phyloP scores from a whole-genome alignment of 441 rosid genomes.

The Pelargonium citronellum region DNA sequence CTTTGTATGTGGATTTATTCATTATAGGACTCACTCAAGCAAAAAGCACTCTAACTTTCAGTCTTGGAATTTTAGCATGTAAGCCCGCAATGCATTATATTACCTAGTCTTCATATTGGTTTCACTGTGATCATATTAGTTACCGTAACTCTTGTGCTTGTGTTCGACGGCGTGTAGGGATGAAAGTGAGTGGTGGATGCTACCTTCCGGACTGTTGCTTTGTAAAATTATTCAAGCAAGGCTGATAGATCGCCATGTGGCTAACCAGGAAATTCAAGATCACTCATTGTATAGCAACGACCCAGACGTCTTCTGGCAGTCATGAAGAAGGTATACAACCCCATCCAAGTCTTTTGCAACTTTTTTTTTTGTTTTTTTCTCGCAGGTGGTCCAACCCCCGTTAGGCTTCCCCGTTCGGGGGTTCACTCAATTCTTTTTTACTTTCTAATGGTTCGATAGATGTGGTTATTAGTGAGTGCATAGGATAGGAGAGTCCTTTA shows the following conservation, averaged over 20 bases:
- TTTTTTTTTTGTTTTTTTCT: background rate
- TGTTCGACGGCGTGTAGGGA: conserved; percentile 55
- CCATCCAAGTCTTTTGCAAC: background rate
- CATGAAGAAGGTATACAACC: conserved; percentile 38
- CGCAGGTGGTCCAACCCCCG: background rate
- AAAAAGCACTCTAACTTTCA: conserved; percentile 62
- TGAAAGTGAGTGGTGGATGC: conserved; percentile 99
- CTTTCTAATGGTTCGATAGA: background rate
- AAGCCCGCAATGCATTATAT: background rate
- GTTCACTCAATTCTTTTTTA: background rate
- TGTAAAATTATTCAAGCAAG: conserved; percentile 92
- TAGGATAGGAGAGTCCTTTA: background rate
- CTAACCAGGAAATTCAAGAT: conserved; percentile 97
- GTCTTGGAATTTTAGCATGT: conserved; percentile 99
- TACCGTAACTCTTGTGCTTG: background rate
- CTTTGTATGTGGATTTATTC: conserved; percentile 84
- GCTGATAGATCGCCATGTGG: conserved; percentile 90
- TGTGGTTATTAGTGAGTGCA: background rate
- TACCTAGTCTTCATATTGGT: background rate
- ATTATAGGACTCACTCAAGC: conserved; percentile 56
- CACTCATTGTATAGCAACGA: conserved; percentile 90
- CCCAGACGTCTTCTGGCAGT: conserved; percentile 94
- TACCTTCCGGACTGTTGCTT: conserved; percentile 87
- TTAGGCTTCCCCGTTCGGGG: background rate
- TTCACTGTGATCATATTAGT: conserved; percentile 19